Percentiles rank a stretch among this genome's conserved stretches.
Conservation (phyloP, 352 stramenopile species). For the Pythium guiyangense region DNA sequence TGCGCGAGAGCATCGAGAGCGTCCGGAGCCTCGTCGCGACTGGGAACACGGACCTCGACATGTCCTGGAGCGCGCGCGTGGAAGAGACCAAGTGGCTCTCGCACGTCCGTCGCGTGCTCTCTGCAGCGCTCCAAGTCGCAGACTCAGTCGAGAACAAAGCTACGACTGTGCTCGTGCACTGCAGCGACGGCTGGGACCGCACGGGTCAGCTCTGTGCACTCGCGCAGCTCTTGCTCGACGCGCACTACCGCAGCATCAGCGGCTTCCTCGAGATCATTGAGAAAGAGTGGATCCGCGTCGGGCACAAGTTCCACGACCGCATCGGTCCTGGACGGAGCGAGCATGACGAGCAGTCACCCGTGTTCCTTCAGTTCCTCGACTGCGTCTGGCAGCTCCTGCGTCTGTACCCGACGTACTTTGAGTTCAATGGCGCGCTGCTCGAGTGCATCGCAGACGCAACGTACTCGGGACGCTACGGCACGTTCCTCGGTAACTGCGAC, state of each 20-base stretch:
- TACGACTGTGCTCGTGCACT: slow-evolving; percentile 86
- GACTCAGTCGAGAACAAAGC: slow-evolving; percentile 60
- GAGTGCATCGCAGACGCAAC: slow-evolving; percentile 66
- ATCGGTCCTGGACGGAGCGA: slow-evolving; percentile 59
- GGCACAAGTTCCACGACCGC: slow-evolving; percentile 89
- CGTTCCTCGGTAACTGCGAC: slow-evolving; percentile 87
- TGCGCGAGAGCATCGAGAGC: slow-evolving; percentile 83
- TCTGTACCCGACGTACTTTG: slow-evolving; percentile 81
- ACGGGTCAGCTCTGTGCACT: slow-evolving; percentile 83
- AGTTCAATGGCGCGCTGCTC: slow-evolving; percentile 77
- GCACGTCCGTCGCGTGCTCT: slow-evolving; percentile 69
- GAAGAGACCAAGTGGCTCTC: slow-evolving; percentile 82
- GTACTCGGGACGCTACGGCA: slow-evolving; percentile 75
- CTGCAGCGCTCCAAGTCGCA: slow-evolving; percentile 57
- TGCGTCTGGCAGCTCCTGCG: slow-evolving; percentile 81
- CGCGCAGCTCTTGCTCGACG: slow-evolving; percentile 86
- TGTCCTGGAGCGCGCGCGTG: slow-evolving; percentile 53
- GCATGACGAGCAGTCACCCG: slow-evolving; percentile 79
- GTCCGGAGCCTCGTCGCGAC: slow-evolving; percentile 45
- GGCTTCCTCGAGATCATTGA: slow-evolving; percentile 82
- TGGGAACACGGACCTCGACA: slow-evolving; percentile 49
- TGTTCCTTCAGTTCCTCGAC: slow-evolving; percentile 91
- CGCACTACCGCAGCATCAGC: slow-evolving; percentile 77
- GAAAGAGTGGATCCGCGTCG: slow-evolving; percentile 84
- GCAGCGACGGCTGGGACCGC: slow-evolving; percentile 91